phyloP scores from a whole-genome alignment of 352 stramenopile genomes.

The Pythium aristosporum region DNA sequence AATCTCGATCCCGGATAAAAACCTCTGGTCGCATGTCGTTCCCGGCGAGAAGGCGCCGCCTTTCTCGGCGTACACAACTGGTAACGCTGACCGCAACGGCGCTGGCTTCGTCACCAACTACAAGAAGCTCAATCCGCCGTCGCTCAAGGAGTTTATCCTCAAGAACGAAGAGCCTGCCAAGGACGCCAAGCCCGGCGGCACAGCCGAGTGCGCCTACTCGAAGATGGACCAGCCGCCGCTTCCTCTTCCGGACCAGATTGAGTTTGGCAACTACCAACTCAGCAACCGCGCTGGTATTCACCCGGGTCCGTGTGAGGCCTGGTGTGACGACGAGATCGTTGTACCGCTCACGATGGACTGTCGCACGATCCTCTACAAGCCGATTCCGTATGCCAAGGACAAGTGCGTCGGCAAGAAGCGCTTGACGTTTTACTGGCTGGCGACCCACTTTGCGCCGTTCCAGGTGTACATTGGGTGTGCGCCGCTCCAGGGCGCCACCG shows the following conservation, averaged over 20 bases:
- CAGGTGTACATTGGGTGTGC: conserved; percentile 43
- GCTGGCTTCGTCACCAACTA: conserved; percentile 11
- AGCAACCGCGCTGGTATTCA: conserved; percentile 13
- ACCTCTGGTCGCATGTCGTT: too few relatives aligned
- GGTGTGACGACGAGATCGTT: conserved; percentile 45
- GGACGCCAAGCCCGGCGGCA: neutral
- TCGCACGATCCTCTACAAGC: conserved; percentile 11
- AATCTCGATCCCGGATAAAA: too few relatives aligned
- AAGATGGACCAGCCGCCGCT: neutral
- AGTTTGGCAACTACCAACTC: conserved; percentile 10
- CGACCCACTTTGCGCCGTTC: conserved; percentile 42
- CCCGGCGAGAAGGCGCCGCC: too few relatives aligned
- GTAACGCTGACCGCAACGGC: conserved; percentile 16
- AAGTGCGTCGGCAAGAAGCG: conserved; percentile 37
- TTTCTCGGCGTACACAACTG: conserved; percentile 25
- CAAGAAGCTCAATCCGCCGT: conserved; percentile 2
- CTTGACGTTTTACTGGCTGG: conserved; percentile 55
- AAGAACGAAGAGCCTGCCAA: conserved; percentile 7
- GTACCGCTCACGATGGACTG: conserved; percentile 39
- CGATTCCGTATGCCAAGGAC: conserved; percentile 36
- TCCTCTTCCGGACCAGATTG: conserved; percentile 16
- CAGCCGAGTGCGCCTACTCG: conserved; percentile 11
- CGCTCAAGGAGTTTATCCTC: conserved; percentile 19
- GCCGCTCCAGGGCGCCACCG: neutral
- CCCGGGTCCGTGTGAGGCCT: conserved; percentile 43